Base-by-base conservation (phyloP, 2,329 filamentous ascomycete genomes). In the Aspergillus proliferans region DNA sequence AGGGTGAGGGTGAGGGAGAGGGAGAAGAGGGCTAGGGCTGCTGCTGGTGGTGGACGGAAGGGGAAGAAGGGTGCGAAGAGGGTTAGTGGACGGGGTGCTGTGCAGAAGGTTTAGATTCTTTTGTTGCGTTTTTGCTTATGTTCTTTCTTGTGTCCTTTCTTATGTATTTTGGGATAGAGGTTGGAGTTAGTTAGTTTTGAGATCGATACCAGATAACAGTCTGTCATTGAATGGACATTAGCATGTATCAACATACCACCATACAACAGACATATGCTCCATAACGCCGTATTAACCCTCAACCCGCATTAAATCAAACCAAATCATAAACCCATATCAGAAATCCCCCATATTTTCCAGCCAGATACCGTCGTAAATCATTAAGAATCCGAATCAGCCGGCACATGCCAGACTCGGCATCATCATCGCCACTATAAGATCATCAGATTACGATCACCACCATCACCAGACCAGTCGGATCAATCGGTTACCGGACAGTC, bases 91-190 rank as follows among this genome's bases (percentile, higher is more conserved):
- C 46, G 43, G 18, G 52, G 52, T 9, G 47, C 18, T 24, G 46
- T 50, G 38, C 43, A 47, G 36, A 52, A 50, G 45, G 19, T 41
- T 41, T 46, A 38, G 44, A 21, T 46, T 43, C 4, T 18, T 34
- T 30, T 18, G n/a, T 30, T 5, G 33, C 38, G 6, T 21, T 9
- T 10, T 39, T 46, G 6, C 18, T 15, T 39, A 18, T 12, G 10
- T 18, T 41, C 6, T 41, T 41, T n/a, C 6, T 41, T 22, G 5
- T 22, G 22, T 22, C 3, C 6, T 15, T 40, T 18, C 14, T 14
- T 40, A 19, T 40, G 18, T 10, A 12, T 18, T 10, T 4, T 18
- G 14, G 14, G 34, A 36, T 36, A 36, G n/a, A 36, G 34, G n/a
- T 18, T 36, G 15, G 5, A 15, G 15, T 6, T 36, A n/a, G 8